Evolutionary conservation across 208 protist species (phyloP).

Genomic region (Vickermania spadyakhi): DNA sequence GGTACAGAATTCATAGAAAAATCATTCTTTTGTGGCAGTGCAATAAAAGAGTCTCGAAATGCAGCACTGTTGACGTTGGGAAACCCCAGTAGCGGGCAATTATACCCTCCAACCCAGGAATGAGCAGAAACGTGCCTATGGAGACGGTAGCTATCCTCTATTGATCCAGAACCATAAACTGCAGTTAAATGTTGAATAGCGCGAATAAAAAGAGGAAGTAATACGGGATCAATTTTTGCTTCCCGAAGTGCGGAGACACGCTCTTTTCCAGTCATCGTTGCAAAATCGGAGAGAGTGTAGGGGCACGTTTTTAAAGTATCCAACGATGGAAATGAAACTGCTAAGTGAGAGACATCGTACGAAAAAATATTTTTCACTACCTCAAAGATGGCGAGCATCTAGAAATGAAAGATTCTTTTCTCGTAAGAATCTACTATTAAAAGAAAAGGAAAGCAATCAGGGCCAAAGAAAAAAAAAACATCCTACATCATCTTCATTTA

Average conservation of each 20-base stretch:
- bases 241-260: constrained; percentile 52
- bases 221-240: constrained; percentile 55
- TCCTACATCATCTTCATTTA: neutral
- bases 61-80: constrained; percentile 45
- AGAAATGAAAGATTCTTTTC: neutral
- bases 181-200: constrained; percentile 71
- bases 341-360: constrained; percentile 56
- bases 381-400: constrained; percentile 61
- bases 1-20: neutral
- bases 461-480: neutral
- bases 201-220: constrained; percentile 72
- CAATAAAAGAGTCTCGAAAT: constrained; percentile 19
- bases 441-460: neutral
- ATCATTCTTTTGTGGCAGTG: constrained; percentile 1
- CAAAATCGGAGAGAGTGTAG: constrained; percentile 45
- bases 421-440: neutral
- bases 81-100: constrained; percentile 43
- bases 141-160: constrained; percentile 53
- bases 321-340: constrained; percentile 51
- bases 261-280: constrained; percentile 67
- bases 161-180: constrained; percentile 26
- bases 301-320: constrained; percentile 44
- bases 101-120: constrained; percentile 40
- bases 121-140: constrained; percentile 64
- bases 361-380: constrained; percentile 75